Conservation (phyloP, 805 yeast genomes). For the Saturnispora saitoi region DNA sequence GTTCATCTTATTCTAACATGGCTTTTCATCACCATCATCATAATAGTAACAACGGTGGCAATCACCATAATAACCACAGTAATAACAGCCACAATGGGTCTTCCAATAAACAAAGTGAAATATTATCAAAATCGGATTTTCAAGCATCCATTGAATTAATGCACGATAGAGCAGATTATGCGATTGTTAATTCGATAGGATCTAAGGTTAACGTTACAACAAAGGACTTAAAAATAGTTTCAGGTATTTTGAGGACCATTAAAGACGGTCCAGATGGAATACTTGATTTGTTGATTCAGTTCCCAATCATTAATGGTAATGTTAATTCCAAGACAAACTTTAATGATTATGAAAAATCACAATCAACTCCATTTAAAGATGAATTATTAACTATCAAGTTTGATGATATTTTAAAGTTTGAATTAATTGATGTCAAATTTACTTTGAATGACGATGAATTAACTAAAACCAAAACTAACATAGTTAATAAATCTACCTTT, state of each 20-base stretch:
- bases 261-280: conserved; percentile 32
- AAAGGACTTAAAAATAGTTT: conserved; percentile 34
- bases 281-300: conserved; percentile 46
- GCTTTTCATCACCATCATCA: not conserved
- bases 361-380: conserved; percentile 9
- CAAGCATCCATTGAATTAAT: conserved; percentile 27
- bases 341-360: conserved; percentile 20
- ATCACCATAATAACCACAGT: not conserved
- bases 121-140: conserved; percentile 23
- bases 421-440: not conserved
- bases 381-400: conserved; percentile 10
- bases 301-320: conserved; percentile 36
- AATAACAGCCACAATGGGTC: not conserved
- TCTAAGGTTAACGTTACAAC: conserved; percentile 49
- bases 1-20: not conserved
- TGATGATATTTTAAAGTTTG: conserved; percentile 11
- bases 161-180: conserved; percentile 48
- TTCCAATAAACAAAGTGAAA: not conserved
- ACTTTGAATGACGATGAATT: not conserved
- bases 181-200: conserved; percentile 55
- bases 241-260: conserved; percentile 51
- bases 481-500: conserved; percentile 31
- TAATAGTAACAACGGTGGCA: not conserved
- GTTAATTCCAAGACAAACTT: conserved; percentile 34
- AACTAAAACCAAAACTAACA: not conserved